phyloP scores from a whole-genome alignment of 768 basidiomycete species.

The Mycena polygramma region DNA sequence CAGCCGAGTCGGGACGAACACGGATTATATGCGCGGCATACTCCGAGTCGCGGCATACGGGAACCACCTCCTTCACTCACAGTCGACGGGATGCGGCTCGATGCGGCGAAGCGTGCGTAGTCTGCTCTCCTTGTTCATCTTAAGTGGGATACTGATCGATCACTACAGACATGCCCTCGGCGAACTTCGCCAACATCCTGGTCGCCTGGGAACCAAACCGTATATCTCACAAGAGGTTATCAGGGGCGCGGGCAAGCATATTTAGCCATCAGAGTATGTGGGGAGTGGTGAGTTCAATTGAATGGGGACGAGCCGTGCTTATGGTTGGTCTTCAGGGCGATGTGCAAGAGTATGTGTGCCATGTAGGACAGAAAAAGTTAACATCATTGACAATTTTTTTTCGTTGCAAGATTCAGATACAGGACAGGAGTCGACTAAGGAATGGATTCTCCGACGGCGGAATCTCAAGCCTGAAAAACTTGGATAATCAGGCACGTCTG shows the following conservation, averaged over 20 bases:
- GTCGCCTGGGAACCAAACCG: conserved; percentile 54
- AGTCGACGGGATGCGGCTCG: conserved; percentile 71
- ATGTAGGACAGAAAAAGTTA: neutral
- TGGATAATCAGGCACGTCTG: conserved; percentile 57
- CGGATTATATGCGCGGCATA: conserved; percentile 66
- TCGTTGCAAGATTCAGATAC: conserved; percentile 71
- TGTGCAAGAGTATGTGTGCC: conserved; percentile 68
- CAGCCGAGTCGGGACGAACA: conserved; percentile 74
- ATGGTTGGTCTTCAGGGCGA: conserved; percentile 54
- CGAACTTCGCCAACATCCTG: conserved; percentile 68
- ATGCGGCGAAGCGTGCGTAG: conserved; percentile 77
- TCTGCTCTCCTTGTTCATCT: too few species aligned
- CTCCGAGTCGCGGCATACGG: conserved; percentile 70
- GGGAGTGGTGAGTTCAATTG: too few species aligned
- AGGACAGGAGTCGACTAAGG: conserved; percentile 62
- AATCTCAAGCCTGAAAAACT: conserved; percentile 64
- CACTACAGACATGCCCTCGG: conserved; percentile 69
- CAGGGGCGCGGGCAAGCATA: conserved; percentile 64
- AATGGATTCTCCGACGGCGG: conserved; percentile 65
- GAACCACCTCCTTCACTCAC: conserved; percentile 75
- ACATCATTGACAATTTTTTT: neutral
- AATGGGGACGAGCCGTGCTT: neutral
- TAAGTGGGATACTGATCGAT: too few species aligned
- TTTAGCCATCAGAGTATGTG: conserved; percentile 73
- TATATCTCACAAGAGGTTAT: conserved; percentile 78